These are phyloP conservation scores for Dendrobium catenatum DNA, from an alignment of 106 monocot species.

Conservation along the genomic window DNA sequence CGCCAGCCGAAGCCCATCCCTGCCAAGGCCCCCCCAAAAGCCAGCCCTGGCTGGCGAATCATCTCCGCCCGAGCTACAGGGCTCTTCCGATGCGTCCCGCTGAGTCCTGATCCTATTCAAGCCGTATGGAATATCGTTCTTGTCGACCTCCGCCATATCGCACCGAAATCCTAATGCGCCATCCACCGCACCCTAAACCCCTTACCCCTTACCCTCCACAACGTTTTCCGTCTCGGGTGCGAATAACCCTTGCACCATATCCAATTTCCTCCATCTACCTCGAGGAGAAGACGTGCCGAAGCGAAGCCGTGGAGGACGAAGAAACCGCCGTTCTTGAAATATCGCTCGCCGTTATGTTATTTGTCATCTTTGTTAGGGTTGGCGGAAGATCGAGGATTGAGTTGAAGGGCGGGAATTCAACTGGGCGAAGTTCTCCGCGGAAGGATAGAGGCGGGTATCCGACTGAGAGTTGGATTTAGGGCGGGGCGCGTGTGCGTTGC, in stretches of 20 bases:
- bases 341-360: neutral
- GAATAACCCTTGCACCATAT: neutral
- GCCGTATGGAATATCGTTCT: constrained; percentile 33
- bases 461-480: too few relatives aligned
- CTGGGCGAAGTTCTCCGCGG: too few relatives aligned
- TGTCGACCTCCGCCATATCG: constrained; percentile 22
- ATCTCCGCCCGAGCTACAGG: constrained; percentile 51
- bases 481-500: neutral
- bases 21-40: neutral
- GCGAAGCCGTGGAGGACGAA: neutral
- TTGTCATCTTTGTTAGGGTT: too few relatives aligned
- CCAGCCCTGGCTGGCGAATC: constrained; percentile 29
- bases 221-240: neutral
- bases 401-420: neutral
- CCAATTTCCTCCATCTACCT: neutral
- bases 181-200: neutral
- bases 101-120: constrained; percentile 55
- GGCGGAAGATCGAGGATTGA: neutral
- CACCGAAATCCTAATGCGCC: neutral
- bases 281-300: neutral
- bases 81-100: constrained; percentile 23
- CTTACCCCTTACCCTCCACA: neutral
- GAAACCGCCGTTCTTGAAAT: neutral
- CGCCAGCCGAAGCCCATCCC: neutral
- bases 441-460: too few relatives aligned